Percentiles rank a stretch among this genome's conserved stretches.
These are phyloP conservation scores for Mentha longifolia DNA, from an alignment of 257 asterid genomes.

Conservation along the genomic window DNA sequence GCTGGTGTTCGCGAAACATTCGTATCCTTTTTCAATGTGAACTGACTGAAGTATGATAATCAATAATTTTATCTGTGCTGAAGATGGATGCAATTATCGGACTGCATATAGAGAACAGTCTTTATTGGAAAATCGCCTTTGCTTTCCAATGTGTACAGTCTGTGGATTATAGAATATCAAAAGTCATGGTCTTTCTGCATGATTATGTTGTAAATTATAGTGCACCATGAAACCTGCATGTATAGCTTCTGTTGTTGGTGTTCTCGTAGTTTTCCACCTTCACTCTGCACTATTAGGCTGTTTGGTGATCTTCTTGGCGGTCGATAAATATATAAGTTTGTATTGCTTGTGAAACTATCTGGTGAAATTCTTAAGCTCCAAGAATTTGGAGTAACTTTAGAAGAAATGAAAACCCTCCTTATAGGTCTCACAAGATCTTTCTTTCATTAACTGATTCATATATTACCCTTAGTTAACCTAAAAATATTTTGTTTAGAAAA, in stretches of 20 bases:
- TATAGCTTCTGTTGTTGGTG: neutral
- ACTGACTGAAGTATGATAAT: slow-evolving; percentile 1
- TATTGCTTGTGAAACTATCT: neutral
- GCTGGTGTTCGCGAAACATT: neutral
- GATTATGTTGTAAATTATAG: neutral
- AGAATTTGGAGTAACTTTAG: neutral
- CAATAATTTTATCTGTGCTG: neutral
- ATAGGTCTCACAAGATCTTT: neutral
- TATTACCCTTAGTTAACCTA: neutral
- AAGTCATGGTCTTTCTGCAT: neutral
- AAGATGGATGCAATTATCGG: neutral
- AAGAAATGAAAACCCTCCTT: neutral
- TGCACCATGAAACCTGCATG: neutral
- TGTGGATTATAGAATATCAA: neutral
- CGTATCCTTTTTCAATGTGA: neutral
- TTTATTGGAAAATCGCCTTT: neutral
- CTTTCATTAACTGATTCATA: neutral
- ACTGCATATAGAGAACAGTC: neutral
- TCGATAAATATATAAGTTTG: neutral
- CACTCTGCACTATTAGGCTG: neutral
- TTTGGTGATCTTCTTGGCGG: neutral
- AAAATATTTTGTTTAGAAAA: neutral
- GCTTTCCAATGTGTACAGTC: neutral
- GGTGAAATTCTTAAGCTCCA: slow-evolving; percentile 14
- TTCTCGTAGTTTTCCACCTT: neutral